Evolutionary conservation across 2,329 filamentous ascomycete genomes (phyloP).

Genomic region (Ascochyta pisi): DNA sequence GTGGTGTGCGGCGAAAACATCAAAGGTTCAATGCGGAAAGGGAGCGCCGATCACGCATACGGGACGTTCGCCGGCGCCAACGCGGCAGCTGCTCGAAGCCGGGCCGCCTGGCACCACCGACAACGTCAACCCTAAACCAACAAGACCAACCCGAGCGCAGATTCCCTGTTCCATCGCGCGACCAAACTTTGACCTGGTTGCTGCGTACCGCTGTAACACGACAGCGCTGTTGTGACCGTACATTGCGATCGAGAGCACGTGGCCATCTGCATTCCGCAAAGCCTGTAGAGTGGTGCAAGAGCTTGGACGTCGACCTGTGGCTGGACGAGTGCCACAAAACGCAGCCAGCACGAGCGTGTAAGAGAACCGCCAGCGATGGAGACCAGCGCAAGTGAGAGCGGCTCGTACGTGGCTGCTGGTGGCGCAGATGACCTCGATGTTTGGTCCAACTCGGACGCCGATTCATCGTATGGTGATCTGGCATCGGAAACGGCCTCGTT

Average conservation of each 20-base stretch:
- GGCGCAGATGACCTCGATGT: slow-evolving; percentile 23
- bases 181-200: slow-evolving; percentile 12
- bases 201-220: slow-evolving; percentile 9
- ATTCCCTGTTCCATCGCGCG: neutral
- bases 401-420: slow-evolving; percentile 3
- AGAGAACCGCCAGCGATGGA: slow-evolving; percentile 6
- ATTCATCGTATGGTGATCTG: slow-evolving; percentile 32
- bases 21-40: slow-evolving; percentile 1
- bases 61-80: slow-evolving; percentile 11
- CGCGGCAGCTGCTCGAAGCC: slow-evolving; percentile 1
- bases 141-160: slow-evolving; percentile 3
- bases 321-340: slow-evolving; percentile 10
- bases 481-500: slow-evolving; percentile 36
- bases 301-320: slow-evolving; percentile 11
- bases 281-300: slow-evolving; percentile 7
- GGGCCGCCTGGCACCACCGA: slow-evolving; percentile 6
- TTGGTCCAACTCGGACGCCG: slow-evolving; percentile 24
- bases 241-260: slow-evolving; percentile 10
- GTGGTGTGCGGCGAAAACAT: neutral
- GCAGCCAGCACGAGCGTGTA: slow-evolving; percentile 8
- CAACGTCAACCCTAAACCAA: slow-evolving; percentile 12
- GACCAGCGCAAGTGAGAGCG: slow-evolving; percentile 20
- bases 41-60: slow-evolving; percentile 4
- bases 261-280: slow-evolving; percentile 13
- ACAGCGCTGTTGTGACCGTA: slow-evolving; percentile 14